phyloP scores from a whole-genome alignment of 495 filamentous ascomycete genomes.

The Hypoxylon cercidicola region DNA sequence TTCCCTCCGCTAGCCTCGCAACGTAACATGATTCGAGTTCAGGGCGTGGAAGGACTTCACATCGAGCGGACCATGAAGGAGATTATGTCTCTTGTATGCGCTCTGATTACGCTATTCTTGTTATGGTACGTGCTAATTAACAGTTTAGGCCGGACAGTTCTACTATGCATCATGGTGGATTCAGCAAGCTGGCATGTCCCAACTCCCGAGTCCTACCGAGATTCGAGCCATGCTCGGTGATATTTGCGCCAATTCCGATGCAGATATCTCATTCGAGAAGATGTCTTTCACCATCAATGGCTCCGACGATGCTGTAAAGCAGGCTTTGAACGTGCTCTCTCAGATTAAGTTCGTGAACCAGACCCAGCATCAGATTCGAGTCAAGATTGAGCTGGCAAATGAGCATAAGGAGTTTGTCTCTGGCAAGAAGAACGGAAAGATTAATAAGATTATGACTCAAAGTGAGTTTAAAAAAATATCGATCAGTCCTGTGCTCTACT shows the following conservation, averaged over 20 bases:
- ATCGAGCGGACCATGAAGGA: conserved; percentile 94
- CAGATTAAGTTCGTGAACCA: conserved; percentile 89
- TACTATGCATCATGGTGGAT: conserved; percentile 98
- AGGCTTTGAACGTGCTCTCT: conserved; percentile 89
- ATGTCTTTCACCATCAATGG: conserved; percentile 93
- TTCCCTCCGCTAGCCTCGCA: conserved; percentile 87
- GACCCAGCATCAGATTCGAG: conserved; percentile 89
- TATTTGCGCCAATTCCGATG: conserved; percentile 94
- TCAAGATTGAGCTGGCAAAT: conserved; percentile 98
- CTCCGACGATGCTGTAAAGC: conserved; percentile 94
- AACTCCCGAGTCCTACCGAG: conserved; percentile 77
- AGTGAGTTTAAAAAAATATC: conserved; percentile 59
- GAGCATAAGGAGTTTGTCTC: conserved; percentile 99
- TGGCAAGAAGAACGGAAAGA: conserved; percentile 99
- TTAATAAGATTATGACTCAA: conserved; percentile 99
- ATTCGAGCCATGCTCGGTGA: conserved; percentile 91
- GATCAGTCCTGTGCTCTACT: neutral
- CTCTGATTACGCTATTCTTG: neutral
- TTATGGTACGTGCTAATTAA: conserved; percentile 44
- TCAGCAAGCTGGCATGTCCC: conserved; percentile 75
- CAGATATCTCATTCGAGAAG: conserved; percentile 93
- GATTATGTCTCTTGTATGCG: conserved; percentile 87
- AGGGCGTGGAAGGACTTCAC: conserved; percentile 90
- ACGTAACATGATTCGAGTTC: conserved; percentile 81
- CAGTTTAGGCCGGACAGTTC: conserved; percentile 85